Evolutionary conservation across 306 rosid genomes (phyloP).

Genomic region (Rosa multiflora): DNA sequence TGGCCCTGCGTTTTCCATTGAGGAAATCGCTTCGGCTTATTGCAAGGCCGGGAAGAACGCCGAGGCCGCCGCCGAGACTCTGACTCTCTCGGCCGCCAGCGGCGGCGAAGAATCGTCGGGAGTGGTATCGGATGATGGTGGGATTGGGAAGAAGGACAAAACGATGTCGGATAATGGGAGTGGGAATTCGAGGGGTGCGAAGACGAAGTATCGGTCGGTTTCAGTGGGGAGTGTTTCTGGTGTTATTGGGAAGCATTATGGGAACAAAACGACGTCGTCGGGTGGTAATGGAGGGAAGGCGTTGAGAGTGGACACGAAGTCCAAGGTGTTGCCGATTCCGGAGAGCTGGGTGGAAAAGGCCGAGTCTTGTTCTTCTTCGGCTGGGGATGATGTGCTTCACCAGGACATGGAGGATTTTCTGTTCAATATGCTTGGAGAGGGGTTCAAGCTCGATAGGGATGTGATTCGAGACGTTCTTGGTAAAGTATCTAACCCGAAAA

Average conservation of each 20-base stretch:
- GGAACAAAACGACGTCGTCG: slow-evolving; percentile 32
- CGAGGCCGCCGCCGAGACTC: slow-evolving; percentile 56
- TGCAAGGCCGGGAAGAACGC: slow-evolving; percentile 61
- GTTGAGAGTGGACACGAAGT: slow-evolving; percentile 39
- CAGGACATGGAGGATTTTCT: slow-evolving; percentile 76
- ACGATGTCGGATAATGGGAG: background rate
- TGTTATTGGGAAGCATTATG: slow-evolving; percentile 54
- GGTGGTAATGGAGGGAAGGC: slow-evolving; percentile 34
- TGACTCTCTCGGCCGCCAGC: slow-evolving; percentile 29
- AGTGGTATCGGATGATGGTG: slow-evolving; percentile 20
- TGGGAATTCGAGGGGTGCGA: slow-evolving; percentile 27
- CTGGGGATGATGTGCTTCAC: slow-evolving; percentile 37
- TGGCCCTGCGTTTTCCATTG: slow-evolving; percentile 56
- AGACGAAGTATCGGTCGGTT: slow-evolving; percentile 45
- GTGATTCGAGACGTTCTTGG: slow-evolving; percentile 75
- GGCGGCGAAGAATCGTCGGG: slow-evolving; percentile 30
- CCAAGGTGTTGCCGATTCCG: slow-evolving; percentile 42
- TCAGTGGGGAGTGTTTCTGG: slow-evolving; percentile 71
- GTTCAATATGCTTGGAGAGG: slow-evolving; percentile 76
- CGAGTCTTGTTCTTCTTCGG: slow-evolving; percentile 16
- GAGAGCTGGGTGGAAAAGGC: slow-evolving; percentile 45
- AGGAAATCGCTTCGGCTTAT: slow-evolving; percentile 78
- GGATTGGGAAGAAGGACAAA: background rate
- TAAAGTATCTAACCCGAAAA: slow-evolving; percentile 22
- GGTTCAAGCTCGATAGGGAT: slow-evolving; percentile 64